These are phyloP conservation scores for Yarrowia sp. DNA, from an alignment of 805 yeast genomes.

Conservation along the genomic window DNA sequence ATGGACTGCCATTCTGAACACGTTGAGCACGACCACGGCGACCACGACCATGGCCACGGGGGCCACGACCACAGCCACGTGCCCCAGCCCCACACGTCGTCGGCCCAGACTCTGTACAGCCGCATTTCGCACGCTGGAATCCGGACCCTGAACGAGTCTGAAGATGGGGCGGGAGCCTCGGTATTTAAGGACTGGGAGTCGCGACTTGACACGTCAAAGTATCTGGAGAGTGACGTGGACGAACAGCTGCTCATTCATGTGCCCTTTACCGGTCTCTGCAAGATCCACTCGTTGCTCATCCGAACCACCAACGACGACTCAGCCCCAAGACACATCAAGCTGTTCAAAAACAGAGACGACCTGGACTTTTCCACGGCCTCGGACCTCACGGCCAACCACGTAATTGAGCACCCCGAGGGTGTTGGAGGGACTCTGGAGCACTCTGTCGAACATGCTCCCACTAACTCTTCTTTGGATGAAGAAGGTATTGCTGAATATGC, in stretches of 20 bases:
- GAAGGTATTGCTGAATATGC: constrained; percentile 72
- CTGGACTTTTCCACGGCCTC: constrained; percentile 70
- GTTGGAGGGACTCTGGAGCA: constrained; percentile 40
- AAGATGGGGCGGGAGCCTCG: constrained; percentile 47
- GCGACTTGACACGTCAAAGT: constrained; percentile 46
- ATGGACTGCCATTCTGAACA: constrained; percentile 23
- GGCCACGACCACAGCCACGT: constrained; percentile 47
- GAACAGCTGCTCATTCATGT: constrained; percentile 71
- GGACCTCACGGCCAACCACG: constrained; percentile 48
- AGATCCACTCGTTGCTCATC: constrained; percentile 66
- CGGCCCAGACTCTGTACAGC: constrained; percentile 54
- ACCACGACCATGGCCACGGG: constrained; percentile 42
- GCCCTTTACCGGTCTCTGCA: constrained; percentile 76
- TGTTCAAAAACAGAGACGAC: constrained; percentile 66
- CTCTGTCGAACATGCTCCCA: constrained; percentile 8
- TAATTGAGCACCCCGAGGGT: constrained; percentile 60
- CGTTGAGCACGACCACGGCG: constrained; percentile 11
- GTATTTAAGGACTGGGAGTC: constrained; percentile 54
- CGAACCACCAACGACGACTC: constrained; percentile 59
- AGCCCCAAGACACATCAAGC: constrained; percentile 66
- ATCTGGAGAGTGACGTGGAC: constrained; percentile 70
- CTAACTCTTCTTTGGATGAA: constrained; percentile 37
- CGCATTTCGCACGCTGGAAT: constrained; percentile 60
- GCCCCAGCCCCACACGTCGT: constrained; percentile 65
- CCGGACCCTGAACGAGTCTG: constrained; percentile 59